A percentile compares a stretch with the other conserved stretches of the same genome.
These are phyloP conservation scores for Zymoseptoria brevis DNA, from an alignment of 2,329 filamentous ascomycete genomes.

Conservation along the genomic window DNA sequence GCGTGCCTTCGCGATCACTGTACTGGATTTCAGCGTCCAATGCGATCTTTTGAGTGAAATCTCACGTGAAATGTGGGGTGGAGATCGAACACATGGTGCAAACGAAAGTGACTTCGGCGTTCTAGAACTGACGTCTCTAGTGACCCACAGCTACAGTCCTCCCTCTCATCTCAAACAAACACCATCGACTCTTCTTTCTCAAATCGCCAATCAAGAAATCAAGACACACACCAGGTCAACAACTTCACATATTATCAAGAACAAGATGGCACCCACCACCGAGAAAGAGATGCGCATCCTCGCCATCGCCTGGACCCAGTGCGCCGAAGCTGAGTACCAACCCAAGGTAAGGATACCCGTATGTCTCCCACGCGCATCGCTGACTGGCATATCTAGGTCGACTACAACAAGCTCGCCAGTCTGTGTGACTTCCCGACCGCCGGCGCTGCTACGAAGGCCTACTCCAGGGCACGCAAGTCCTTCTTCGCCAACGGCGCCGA, in stretches of 20 bases:
- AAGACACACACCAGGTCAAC: neutral
- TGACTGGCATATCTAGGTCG: conserved; percentile 10
- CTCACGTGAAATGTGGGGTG: neutral
- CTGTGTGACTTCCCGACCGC: conserved; percentile 12
- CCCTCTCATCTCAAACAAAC: too few relatives aligned
- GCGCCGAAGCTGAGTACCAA: neutral
- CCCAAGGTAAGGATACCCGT: conserved; percentile 1
- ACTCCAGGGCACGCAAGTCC: conserved; percentile 60
- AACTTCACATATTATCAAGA: neutral
- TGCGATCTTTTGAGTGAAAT: neutral
- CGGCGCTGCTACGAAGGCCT: conserved; percentile 14
- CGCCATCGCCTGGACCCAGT: conserved; percentile 3
- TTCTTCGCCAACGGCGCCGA: conserved; percentile 61
- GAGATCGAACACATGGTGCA: neutral
- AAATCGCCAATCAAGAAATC: too few relatives aligned
- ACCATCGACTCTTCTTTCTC: too few relatives aligned
- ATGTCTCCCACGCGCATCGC: neutral
- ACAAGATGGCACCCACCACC: neutral
- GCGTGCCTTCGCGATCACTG: too few relatives aligned
- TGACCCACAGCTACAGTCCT: too few relatives aligned
- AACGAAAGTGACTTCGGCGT: neutral
- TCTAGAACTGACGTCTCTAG: neutral
- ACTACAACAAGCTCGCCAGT: conserved; percentile 14
- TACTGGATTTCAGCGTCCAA: too few relatives aligned
- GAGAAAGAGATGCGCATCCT: conserved; percentile 7